These are phyloP conservation scores for Plectosphaerella plurivora DNA, from an alignment of 2,329 filamentous ascomycete genomes.

Conservation along the genomic window DNA sequence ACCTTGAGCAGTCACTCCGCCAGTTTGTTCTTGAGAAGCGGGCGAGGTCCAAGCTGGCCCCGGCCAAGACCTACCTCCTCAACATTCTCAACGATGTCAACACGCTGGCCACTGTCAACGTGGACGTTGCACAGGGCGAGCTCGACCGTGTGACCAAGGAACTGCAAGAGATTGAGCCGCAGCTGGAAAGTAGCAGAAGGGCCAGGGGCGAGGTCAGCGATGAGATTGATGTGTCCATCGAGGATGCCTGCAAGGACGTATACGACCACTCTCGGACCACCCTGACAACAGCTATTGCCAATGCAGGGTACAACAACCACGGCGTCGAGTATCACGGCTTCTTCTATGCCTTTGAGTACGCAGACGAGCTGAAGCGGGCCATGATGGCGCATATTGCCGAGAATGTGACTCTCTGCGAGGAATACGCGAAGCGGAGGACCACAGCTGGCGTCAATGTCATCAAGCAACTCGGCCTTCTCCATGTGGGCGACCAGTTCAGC, in stretches of 20 bases:
- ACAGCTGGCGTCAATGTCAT: constrained; percentile 80
- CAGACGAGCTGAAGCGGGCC: constrained; percentile 85
- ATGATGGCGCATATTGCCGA: constrained; percentile 86
- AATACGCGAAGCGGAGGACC: constrained; percentile 74
- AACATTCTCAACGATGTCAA: constrained; percentile 89
- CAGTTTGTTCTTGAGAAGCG: constrained; percentile 95
- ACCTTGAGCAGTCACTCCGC: constrained; percentile 80
- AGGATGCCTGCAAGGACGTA: constrained; percentile 78
- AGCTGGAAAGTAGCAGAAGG: constrained; percentile 78
- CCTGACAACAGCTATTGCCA: constrained; percentile 69
- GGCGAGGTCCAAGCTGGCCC: constrained; percentile 89
- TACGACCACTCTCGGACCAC: constrained; percentile 78
- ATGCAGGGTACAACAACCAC: constrained; percentile 71
- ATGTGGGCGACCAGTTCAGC: constrained; percentile 82
- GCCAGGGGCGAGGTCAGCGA: constrained; percentile 76
- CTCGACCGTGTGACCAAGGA: constrained; percentile 78
- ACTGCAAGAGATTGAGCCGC: constrained; percentile 76
- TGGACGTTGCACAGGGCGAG: constrained; percentile 80
- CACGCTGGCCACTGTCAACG: constrained; percentile 78
- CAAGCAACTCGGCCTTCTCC: constrained; percentile 80
- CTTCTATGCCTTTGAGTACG: constrained; percentile 82
- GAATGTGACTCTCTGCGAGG: constrained; percentile 75
- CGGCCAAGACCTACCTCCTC: constrained; percentile 89
- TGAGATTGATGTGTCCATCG: constrained; percentile 75
- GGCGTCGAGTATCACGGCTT: constrained; percentile 85